Evolutionary conservation across 2,329 filamentous ascomycete genomes (phyloP).

Genomic region (Sphaerulina populicola): DNA sequence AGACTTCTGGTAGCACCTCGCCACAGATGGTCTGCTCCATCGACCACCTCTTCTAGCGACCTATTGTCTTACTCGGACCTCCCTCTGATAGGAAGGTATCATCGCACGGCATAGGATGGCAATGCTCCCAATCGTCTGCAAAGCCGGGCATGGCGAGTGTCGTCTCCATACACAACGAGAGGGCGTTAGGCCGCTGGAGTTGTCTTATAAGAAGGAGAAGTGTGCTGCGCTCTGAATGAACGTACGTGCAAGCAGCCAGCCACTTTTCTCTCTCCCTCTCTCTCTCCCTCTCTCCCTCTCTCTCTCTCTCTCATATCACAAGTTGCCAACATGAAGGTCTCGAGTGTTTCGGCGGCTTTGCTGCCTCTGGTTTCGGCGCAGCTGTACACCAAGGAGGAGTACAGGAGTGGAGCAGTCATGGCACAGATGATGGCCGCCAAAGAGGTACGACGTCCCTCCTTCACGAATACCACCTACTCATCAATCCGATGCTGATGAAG

Average conservation of each 20-base stretch:
- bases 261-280: background rate
- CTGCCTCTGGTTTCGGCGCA: constrained; percentile 16
- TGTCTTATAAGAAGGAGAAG: constrained; percentile 6
- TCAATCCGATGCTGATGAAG: constrained; percentile 2
- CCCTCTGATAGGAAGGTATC: constrained; percentile 17
- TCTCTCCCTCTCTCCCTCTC: too few species aligned
- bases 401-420: constrained; percentile 19
- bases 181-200: background rate
- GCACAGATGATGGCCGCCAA: constrained; percentile 19
- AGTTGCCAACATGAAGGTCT: constrained; percentile 16
- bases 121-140: constrained; percentile 3
- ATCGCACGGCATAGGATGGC: constrained; percentile 3
- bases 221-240: background rate
- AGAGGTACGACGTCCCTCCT: constrained; percentile 8
- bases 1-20: constrained; percentile 2
- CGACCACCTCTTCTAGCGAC: background rate
- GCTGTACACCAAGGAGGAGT: constrained; percentile 16
- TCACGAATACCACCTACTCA: background rate
- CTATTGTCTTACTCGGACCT: constrained; percentile 1
- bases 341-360: constrained; percentile 13
- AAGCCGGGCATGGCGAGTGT: background rate
- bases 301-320: too few species aligned
- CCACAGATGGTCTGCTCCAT: background rate
- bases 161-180: constrained; percentile 1
- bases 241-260: background rate